These are phyloP conservation scores for Phytophthora ohioensis DNA, from an alignment of 352 stramenopile genomes.

Conservation along the genomic window DNA sequence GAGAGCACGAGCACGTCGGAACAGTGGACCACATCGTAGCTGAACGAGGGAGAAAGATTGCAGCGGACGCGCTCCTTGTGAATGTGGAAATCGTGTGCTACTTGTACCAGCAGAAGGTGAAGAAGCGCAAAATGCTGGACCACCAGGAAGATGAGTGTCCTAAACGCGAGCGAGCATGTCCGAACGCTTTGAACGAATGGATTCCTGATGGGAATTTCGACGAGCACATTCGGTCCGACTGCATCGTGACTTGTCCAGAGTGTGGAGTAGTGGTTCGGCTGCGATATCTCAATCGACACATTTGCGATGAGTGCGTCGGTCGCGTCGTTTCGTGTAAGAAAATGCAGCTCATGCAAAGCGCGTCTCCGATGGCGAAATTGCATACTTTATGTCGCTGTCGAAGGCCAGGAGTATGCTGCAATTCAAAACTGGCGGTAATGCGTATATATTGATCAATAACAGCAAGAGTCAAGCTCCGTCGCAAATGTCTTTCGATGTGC, in stretches of 20 bases:
- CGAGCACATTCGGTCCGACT: conserved; percentile 55
- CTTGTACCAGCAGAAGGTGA: conserved; percentile 69
- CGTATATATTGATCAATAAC: conserved; percentile 52
- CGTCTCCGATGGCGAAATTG: conserved; percentile 71
- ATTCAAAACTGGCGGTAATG: conserved; percentile 58
- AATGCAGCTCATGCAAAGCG: conserved; percentile 66
- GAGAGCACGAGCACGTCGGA: too few species aligned
- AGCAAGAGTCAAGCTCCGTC: conserved; percentile 13
- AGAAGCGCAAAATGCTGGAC: conserved; percentile 72
- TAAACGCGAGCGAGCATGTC: conserved; percentile 73
- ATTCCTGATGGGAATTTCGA: conserved; percentile 66
- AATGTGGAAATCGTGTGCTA: conserved; percentile 70
- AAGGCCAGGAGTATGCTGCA: conserved; percentile 57
- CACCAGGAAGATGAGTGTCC: conserved; percentile 83
- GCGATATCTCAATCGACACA: conserved; percentile 53
- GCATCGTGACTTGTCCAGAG: conserved; percentile 62
- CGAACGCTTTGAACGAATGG: conserved; percentile 71
- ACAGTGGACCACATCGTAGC: conserved; percentile 35
- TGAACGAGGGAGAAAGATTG: conserved; percentile 46
- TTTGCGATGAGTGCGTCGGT: conserved; percentile 60
- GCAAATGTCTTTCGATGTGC: conserved; percentile 40
- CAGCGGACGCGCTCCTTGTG: conserved; percentile 47
- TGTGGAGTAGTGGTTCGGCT: conserved; percentile 53
- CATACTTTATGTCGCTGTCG: conserved; percentile 55
- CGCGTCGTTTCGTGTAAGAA: conserved; percentile 67